phyloP scores from a whole-genome alignment of 2,329 filamentous ascomycete species.

The Pyricularia sp. region DNA sequence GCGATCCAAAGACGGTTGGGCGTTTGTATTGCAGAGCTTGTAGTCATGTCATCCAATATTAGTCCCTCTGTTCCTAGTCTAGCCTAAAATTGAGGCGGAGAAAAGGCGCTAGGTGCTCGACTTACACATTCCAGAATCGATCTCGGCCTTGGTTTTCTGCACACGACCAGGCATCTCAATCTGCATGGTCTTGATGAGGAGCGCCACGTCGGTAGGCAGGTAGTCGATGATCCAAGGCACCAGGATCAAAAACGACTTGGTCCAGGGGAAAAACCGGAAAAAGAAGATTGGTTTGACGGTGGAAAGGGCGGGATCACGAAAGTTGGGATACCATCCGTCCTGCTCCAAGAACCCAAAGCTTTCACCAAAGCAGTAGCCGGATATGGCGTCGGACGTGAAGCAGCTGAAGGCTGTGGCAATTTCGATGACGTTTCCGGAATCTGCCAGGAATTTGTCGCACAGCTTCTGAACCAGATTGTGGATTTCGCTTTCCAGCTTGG shows the following conservation, averaged over 20 bases:
- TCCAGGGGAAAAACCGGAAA: background rate
- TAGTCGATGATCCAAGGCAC: conserved; percentile 15
- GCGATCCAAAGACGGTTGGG: conserved; percentile 13
- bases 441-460: background rate
- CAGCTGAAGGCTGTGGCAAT: background rate
- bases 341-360: conserved; percentile 10
- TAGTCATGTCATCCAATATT: too few species aligned
- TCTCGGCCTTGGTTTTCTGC: conserved; percentile 8
- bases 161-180: conserved; percentile 11
- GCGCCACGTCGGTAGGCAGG: conserved; percentile 9
- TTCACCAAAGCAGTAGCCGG: conserved; percentile 18
- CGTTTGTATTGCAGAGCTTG: background rate
- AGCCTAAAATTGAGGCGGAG: too few species aligned
- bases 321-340: conserved; percentile 21
- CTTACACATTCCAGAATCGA: background rate
- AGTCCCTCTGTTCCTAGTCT: too few species aligned
- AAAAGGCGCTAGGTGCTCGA: too few species aligned
- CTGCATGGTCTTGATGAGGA: conserved; percentile 9
- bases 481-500: background rate
- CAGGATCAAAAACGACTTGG: conserved; percentile 17
- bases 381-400: conserved; percentile 16
- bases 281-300: background rate
- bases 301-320: conserved; percentile 9
- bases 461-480: background rate
- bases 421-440: background rate